These are phyloP conservation scores for Trichophyton simii DNA, from an alignment of 2,329 filamentous ascomycete species.

Conservation along the genomic window DNA sequence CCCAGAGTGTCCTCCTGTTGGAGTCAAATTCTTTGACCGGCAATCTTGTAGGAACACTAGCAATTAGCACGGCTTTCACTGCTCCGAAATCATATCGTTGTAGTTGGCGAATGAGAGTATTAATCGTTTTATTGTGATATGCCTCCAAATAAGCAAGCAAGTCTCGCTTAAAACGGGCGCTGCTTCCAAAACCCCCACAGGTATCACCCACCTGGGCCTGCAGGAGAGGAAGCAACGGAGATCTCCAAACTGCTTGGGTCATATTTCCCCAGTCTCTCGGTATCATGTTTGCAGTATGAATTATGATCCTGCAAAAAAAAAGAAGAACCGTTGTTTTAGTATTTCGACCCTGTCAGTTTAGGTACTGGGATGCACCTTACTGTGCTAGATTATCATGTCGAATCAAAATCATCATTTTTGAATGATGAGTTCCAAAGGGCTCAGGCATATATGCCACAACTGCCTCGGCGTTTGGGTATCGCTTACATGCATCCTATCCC, in stretches of 20 bases:
- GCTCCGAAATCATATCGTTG: slow-evolving; percentile 54
- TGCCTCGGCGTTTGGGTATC: slow-evolving; percentile 55
- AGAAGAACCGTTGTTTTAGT: not conserved
- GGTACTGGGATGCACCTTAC: slow-evolving; percentile 19
- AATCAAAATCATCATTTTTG: slow-evolving; percentile 78
- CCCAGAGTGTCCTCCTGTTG: slow-evolving; percentile 50
- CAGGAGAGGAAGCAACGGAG: slow-evolving; percentile 52
- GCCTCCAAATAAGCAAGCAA: slow-evolving; percentile 57
- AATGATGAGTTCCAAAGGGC: slow-evolving; percentile 72
- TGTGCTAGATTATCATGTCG: slow-evolving; percentile 65
- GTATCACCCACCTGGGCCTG: not conserved
- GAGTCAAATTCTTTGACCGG: slow-evolving; percentile 33
- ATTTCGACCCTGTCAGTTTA: not conserved
- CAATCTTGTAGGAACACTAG: slow-evolving; percentile 62
- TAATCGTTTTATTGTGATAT: slow-evolving; percentile 50
- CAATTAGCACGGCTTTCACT: slow-evolving; percentile 60
- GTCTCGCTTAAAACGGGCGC: slow-evolving; percentile 61
- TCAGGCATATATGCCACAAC: slow-evolving; percentile 69
- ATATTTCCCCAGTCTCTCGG: slow-evolving; percentile 74
- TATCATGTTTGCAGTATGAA: slow-evolving; percentile 92
- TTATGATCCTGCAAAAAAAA: slow-evolving; percentile 43
- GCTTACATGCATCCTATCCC: slow-evolving; percentile 46
- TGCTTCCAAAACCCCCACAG: slow-evolving; percentile 41
- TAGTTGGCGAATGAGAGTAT: slow-evolving; percentile 47
- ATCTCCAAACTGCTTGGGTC: slow-evolving; percentile 72